phyloP scores from a whole-genome alignment of 208 protist species.

The Acanthamoeba rhysodes region DNA sequence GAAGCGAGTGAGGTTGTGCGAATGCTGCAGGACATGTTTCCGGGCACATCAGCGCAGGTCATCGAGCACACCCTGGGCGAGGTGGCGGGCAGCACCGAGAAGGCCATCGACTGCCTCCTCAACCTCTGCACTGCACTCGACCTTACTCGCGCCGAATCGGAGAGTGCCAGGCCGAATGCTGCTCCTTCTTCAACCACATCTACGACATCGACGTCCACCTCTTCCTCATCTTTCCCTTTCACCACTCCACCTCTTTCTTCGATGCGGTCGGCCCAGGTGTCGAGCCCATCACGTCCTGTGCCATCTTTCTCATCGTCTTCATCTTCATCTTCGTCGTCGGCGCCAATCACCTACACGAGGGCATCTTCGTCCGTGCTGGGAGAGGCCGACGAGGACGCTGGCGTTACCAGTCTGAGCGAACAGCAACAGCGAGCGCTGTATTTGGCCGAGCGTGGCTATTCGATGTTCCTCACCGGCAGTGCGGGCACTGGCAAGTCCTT shows the following conservation, averaged over 20 bases:
- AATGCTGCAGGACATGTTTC: background rate
- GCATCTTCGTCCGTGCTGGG: background rate
- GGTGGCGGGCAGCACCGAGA: background rate
- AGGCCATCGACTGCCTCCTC: background rate
- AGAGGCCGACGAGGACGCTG: background rate
- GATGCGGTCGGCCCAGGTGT: background rate
- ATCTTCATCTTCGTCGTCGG: background rate
- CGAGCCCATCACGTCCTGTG: background rate
- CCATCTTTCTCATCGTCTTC: background rate
- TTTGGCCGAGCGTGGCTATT: slow-evolving; percentile 45
- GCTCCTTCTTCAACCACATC: no score
- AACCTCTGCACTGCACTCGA: background rate
- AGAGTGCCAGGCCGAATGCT: no score
- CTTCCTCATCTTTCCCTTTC: background rate
- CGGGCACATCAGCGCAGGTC: background rate
- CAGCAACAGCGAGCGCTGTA: slow-evolving; percentile 74
- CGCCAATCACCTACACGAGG: background rate
- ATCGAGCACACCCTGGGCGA: background rate
- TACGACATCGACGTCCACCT: background rate
- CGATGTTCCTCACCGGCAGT: slow-evolving; percentile 85
- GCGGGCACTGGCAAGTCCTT: slow-evolving; percentile 88
- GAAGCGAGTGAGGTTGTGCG: background rate
- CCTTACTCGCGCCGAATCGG: background rate
- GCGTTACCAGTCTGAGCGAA: background rate
- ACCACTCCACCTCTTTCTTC: background rate